Evolutionary conservation across 1,139 yeast genomes (phyloP), one percentile per base, ranked within the genome.

Genomic region (Sugiyamaella neomexicana): DNA sequence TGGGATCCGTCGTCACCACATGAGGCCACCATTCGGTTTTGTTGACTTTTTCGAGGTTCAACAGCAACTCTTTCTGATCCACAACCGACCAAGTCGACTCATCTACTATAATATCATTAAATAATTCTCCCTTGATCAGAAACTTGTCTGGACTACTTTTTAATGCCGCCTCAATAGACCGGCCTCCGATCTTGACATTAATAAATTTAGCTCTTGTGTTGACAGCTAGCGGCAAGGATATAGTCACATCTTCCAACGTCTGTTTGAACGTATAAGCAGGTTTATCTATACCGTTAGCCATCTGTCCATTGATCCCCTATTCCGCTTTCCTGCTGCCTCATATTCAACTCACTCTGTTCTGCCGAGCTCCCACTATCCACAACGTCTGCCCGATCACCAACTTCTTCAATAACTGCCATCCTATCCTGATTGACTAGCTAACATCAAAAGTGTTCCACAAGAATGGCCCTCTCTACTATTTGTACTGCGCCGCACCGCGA

Each of bases 1-100:
- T 69, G 16, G 78, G 77, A 46, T 76, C 79, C 5, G 69, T 55
- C 2, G 68, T 68, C 7, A 76, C 70, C 5, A 76, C 76, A 58
- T 72, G 76, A 10, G 79, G 78, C 79, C 79, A 75, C 80, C 80
- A 76, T 56, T 72, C 75, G 43, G 68, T 65, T 50, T 68, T 60
- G 55, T 71, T 72, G 52, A 58, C 58, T 58, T 76, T 76, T 43
- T 75, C 77, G 23, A 76, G 64, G 2, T 72, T 69, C 25, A 76
- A 60, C 10, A 65, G 62, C 31, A 76, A 63, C 57, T 71, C 76
- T 38, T 62, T 62, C 45, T 67, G 68, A 54, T 75, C 79, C 6
- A 68, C 72, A 2, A 76, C 66, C 2, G 75, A 65, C 80, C 80
- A 76, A 0, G 78, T 72, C 6, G 73, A 68, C 31, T 67, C 75